These are phyloP conservation scores for Metarhizium rileyi DNA, from an alignment of 2,329 filamentous ascomycete genomes.

Conservation along the genomic window DNA sequence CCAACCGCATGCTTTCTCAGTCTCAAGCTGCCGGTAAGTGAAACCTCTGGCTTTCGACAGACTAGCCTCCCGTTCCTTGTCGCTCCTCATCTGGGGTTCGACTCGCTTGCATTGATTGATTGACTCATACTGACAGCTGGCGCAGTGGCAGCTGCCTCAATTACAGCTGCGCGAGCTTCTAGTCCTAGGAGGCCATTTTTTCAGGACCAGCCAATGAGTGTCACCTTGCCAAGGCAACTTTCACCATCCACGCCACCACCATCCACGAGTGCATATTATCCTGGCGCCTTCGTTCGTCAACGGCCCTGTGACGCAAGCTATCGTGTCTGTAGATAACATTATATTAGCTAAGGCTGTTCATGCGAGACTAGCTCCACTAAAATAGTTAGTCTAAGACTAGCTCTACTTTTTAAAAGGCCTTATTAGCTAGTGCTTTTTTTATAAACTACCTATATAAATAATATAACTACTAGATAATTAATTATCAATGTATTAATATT, in stretches of 20 bases:
- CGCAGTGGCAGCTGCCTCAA: not conserved
- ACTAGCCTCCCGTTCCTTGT: not conserved
- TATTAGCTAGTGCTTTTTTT: too few species aligned
- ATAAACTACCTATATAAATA: too few species aligned
- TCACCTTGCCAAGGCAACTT: not conserved
- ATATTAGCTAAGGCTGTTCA: too few species aligned
- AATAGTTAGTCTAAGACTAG: too few species aligned
- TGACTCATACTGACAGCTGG: not conserved
- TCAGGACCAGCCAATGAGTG: not conserved
- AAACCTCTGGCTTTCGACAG: not conserved
- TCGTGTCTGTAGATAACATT: too few species aligned
- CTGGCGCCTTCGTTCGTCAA: not conserved
- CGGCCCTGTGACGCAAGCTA: too few species aligned
- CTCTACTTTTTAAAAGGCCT: too few species aligned
- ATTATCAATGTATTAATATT: too few species aligned
- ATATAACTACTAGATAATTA: too few species aligned
- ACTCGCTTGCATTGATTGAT: not conserved
- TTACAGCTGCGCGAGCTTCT: not conserved
- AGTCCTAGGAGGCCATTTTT: not conserved
- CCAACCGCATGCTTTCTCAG: not conserved
- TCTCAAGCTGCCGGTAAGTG: not conserved
- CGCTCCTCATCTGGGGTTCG: not conserved
- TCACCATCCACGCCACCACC: too few species aligned
- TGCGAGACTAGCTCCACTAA: too few species aligned
- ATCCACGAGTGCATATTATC: too few species aligned